Evolutionary conservation across 129 eudicot genomes (phyloP).

Genomic region (Kitagawia praeruptora): DNA sequence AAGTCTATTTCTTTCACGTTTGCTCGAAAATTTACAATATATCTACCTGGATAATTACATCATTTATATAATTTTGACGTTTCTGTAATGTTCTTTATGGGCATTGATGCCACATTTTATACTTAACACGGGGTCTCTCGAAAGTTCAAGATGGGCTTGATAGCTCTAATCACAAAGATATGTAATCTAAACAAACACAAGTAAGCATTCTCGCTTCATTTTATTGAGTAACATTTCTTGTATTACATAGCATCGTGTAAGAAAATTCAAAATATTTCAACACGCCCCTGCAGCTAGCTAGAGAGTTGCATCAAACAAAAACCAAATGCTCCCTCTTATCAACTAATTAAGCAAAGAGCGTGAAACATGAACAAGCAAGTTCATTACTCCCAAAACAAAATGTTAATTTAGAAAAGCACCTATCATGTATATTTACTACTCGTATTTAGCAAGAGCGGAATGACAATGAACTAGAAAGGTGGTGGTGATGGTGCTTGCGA

Average conservation of each 20-base stretch:
- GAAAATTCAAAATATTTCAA: background rate
- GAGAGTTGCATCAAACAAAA: conserved; percentile 4
- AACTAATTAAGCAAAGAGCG: background rate
- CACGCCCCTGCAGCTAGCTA: background rate
- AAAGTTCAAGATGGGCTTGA: too few species aligned
- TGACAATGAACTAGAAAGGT: background rate
- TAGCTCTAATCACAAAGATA: too few species aligned
- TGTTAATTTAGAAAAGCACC: background rate
- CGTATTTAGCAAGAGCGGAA: background rate
- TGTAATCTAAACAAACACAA: too few species aligned
- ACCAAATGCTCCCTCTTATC: background rate
- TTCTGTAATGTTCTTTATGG: too few species aligned
- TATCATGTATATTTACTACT: background rate
- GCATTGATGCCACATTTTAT: too few species aligned
- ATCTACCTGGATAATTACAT: too few species aligned
- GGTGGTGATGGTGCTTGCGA: background rate
- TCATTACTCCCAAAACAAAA: background rate
- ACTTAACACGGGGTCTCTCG: too few species aligned
- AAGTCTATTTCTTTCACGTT: too few species aligned
- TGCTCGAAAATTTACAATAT: too few species aligned
- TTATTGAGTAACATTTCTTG: background rate
- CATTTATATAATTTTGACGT: too few species aligned
- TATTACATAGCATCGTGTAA: background rate
- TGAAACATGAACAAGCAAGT: background rate
- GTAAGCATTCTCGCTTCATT: background rate